phyloP scores from a whole-genome alignment of 805 yeast species.

The Wickerhamomyces mucosus region DNA sequence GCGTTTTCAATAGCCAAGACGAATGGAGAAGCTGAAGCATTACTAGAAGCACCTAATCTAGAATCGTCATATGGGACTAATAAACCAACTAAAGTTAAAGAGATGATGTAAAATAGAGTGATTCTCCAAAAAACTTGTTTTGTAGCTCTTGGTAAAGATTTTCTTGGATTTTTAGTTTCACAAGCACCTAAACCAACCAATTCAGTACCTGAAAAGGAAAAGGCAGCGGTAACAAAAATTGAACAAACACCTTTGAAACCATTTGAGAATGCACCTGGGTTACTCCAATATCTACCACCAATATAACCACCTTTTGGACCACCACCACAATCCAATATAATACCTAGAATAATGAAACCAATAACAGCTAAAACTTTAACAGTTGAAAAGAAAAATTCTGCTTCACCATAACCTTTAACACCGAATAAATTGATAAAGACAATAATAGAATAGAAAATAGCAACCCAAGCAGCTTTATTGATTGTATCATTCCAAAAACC shows the following conservation, averaged over 20 bases:
- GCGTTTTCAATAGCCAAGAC: constrained; percentile 54
- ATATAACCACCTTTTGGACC: constrained; percentile 38
- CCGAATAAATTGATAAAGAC: constrained; percentile 41
- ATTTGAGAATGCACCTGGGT: constrained; percentile 58
- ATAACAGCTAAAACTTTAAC: constrained; percentile 57
- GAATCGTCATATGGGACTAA: constrained; percentile 47
- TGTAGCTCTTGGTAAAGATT: constrained; percentile 51
- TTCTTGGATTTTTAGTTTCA: constrained; percentile 48
- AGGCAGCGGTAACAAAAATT: constrained; percentile 58
- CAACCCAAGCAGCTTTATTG: constrained; percentile 38
- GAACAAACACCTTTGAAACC: constrained; percentile 40
- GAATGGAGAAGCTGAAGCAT: constrained; percentile 59
- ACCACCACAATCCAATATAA: constrained; percentile 54
- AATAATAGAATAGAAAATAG: constrained; percentile 37
- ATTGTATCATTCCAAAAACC: constrained; percentile 38
- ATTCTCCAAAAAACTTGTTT: constrained; percentile 40
- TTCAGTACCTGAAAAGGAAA: constrained; percentile 61
- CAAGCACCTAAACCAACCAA: constrained; percentile 43
- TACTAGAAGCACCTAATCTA: constrained; percentile 44
- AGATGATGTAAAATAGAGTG: constrained; percentile 47
- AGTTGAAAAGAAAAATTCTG: constrained; percentile 53
- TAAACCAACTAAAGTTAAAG: constrained; percentile 49
- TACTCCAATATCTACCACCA: constrained; percentile 35
- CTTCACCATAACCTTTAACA: constrained; percentile 44
- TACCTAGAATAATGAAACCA: constrained; percentile 49